Percentiles rank a stretch among this genome's conserved stretches.
These are phyloP conservation scores for Neonothopanus nambi DNA, from an alignment of 1,284 basidiomycete genomes.

Conservation along the genomic window DNA sequence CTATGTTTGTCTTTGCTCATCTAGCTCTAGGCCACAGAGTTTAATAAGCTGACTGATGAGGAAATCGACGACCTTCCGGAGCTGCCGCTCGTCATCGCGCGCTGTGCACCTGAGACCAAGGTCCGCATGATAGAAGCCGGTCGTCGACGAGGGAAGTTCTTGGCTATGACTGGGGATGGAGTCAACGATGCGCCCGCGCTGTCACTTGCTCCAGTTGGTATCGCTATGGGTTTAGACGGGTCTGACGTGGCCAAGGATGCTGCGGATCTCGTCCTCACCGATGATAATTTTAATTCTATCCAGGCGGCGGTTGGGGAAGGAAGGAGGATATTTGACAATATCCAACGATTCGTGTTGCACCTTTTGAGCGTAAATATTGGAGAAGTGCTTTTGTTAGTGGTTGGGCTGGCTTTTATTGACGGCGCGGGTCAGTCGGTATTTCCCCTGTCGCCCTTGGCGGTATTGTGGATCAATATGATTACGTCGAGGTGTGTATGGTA, in stretches of 20 bases:
- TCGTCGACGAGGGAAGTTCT: constrained; percentile 39
- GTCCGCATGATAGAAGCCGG: constrained; percentile 52
- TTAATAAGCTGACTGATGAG: constrained; percentile 63
- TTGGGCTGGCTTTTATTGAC: constrained; percentile 73
- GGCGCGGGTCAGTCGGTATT: constrained; percentile 54
- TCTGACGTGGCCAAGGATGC: constrained; percentile 54
- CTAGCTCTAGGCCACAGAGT: constrained; percentile 38
- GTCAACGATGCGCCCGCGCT: constrained; percentile 57
- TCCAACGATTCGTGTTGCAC: constrained; percentile 48
- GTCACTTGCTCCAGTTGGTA: constrained; percentile 64
- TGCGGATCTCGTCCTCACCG: constrained; percentile 54
- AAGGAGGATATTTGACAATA: constrained; percentile 45
- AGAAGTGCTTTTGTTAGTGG: constrained; percentile 60
- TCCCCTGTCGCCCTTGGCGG: constrained; percentile 66
- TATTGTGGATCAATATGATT: constrained; percentile 58
- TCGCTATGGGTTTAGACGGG: constrained; percentile 58
- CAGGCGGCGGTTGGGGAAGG: constrained; percentile 60
- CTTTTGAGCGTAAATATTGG: constrained; percentile 53
- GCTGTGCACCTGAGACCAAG: constrained; percentile 49
- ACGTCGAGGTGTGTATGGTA: constrained; percentile 26
- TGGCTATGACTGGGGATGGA: constrained; percentile 65
- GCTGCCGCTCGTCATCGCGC: constrained; percentile 40
- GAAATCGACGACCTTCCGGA: constrained; percentile 51
- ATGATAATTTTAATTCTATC: constrained; percentile 64
- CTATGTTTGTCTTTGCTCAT: background rate